Percentiles rank a stretch among this genome's conserved stretches.
Conservation (phyloP, 2,329 filamentous ascomycete species). For the Harringtonia aguacate region DNA sequence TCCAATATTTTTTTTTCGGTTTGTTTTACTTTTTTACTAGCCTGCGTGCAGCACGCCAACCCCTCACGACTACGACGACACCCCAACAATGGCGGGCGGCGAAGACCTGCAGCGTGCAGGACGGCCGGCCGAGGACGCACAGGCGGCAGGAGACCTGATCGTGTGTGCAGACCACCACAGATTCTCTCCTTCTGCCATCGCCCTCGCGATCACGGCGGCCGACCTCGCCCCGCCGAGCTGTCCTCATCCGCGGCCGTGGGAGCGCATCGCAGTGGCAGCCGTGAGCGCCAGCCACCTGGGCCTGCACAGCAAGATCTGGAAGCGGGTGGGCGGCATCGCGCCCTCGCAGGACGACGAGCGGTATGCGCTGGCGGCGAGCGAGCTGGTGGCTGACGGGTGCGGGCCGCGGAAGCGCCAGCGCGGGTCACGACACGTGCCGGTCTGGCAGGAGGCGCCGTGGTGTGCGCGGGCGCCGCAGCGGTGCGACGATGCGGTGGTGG, state of each 20-base stretch:
- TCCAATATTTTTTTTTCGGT: neutral
- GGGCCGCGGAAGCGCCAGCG: slow-evolving; percentile 24
- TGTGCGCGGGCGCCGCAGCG: slow-evolving; percentile 8
- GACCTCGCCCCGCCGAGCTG: slow-evolving; percentile 13
- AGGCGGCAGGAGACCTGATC: no score
- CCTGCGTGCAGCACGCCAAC: no score
- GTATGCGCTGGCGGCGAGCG: slow-evolving; percentile 14
- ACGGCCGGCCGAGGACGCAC: no score
- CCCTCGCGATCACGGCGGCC: slow-evolving; percentile 12
- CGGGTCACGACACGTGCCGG: slow-evolving; percentile 18
- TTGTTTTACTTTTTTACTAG: no score
- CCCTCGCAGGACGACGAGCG: neutral
- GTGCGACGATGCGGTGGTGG: neutral
- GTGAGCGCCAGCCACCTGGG: slow-evolving; percentile 4
- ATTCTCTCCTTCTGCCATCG: neutral
- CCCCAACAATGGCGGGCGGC: neutral
- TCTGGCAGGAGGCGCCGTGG: slow-evolving; percentile 21
- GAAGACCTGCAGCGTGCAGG: neutral
- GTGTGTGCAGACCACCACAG: neutral
- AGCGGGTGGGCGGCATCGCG: slow-evolving; percentile 16
- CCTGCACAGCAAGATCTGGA: slow-evolving; percentile 20
- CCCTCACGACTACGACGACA: no score
- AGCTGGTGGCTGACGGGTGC: slow-evolving; percentile 22
- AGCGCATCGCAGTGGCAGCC: slow-evolving; percentile 18
- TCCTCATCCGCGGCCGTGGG: slow-evolving; percentile 18